Evolutionary conservation across 768 basidiomycete species (phyloP), one percentile per base, ranked within the genome.

Genomic region (Lyophyllum decastes): DNA sequence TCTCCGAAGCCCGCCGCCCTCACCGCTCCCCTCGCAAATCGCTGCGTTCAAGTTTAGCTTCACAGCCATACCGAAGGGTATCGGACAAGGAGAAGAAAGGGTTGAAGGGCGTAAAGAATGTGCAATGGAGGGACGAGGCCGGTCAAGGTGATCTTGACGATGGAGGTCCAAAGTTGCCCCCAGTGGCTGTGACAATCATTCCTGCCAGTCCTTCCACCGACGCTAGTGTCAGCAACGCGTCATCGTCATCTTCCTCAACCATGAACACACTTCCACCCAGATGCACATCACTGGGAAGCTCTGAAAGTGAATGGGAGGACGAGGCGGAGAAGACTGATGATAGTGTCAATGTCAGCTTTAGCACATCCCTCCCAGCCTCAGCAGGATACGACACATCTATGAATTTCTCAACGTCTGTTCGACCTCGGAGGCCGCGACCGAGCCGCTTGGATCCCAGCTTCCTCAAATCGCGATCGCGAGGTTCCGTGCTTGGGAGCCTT

Each of bases 231-330:
- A 54, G 52, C 2, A 61, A 60, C 4, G 6, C 12, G 34, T 59
- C 65, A 4, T 72, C 30, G 10, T 5, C 70, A 41, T 57, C 68
- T 34, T 58, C 63, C 2, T 56, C 66, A 30, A 64, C 65, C 34
- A 66, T 65, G 16, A 59, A 69, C 22, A 69, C 75, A 35, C 71
- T 76, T 38, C 62, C 77, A 14, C 70, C 69, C 17, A 75, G 85
- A 56, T 78, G 71, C 54, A 68, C 73, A 33, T 86, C 86, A 3
- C 70, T 81, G 22, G 81, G 85, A 46, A 80, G 85, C 6, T 91
- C 89, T 5, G 91, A 93, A 64, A 92, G 88, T 69, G 92, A 94
- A 55, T 94, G 92, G 92, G 92, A 94, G 72, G 91, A 94, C 66
- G 92, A 93, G 65, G 84, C 86, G 63, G 91, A 93, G 67, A 89